Percentiles rank a stretch among this genome's conserved stretches.
Evolutionary conservation across 179 eudicot species (phyloP).

Genomic region (Beta macrorhiza): DNA sequence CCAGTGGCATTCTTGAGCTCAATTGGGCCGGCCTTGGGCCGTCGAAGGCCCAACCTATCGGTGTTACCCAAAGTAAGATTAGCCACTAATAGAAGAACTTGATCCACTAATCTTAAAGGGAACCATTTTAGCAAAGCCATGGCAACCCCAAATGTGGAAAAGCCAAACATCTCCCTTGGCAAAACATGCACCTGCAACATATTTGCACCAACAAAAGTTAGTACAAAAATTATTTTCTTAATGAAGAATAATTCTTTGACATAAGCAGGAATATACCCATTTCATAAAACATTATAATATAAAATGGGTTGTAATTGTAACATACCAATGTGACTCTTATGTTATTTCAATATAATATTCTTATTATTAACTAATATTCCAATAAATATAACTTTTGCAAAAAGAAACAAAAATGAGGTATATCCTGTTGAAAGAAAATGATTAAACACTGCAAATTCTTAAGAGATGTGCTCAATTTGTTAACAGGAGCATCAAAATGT

Average conservation of each 20-base stretch:
- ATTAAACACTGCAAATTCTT: not conserved
- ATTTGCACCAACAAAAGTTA: not conserved
- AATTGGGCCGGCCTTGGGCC: conserved; percentile 88
- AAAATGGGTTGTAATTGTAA: too few species aligned
- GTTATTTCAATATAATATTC: too few species aligned
- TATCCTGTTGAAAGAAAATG: not conserved
- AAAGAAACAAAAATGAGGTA: not conserved
- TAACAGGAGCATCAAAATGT: not conserved
- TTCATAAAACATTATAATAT: too few species aligned
- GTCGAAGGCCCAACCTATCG: conserved; percentile 57
- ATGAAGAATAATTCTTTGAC: too few species aligned
- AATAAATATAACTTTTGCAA: too few species aligned
- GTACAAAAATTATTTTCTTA: not conserved
- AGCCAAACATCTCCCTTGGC: conserved; percentile 93
- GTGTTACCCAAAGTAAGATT: conserved; percentile 64
- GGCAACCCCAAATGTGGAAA: conserved; percentile 80
- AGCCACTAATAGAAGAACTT: conserved; percentile 59
- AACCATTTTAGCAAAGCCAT: conserved; percentile 82
- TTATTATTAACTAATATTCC: too few species aligned
- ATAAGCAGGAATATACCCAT: too few species aligned
- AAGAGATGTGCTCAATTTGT: not conserved
- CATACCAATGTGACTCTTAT: too few species aligned
- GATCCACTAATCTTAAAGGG: conserved; percentile 81
- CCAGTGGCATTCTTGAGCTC: conserved; percentile 90
- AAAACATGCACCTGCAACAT: conserved; percentile 66